Evolutionary conservation across 768 basidiomycete genomes (phyloP).

Genomic region (Amyloporia xantha): DNA sequence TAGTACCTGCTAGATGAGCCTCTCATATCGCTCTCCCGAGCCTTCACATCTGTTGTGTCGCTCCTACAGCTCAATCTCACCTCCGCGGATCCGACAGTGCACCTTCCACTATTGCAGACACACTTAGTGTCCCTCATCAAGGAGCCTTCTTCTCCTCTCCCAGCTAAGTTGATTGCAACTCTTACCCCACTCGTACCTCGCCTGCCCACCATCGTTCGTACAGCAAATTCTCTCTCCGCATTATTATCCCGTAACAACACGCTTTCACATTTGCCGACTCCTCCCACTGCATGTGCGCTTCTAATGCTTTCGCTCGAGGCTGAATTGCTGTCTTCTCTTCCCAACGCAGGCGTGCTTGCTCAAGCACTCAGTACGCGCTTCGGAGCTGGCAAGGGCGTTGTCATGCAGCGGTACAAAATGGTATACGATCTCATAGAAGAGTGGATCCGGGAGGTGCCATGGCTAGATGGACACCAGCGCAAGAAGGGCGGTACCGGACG

Average conservation of each 20-base stretch:
- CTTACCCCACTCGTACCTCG: conserved; percentile 16
- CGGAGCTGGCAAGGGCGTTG: conserved; percentile 42
- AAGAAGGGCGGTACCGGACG: conserved; percentile 38
- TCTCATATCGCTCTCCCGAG: conserved; percentile 42
- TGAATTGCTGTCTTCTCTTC: conserved; percentile 45
- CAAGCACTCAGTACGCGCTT: conserved; percentile 46
- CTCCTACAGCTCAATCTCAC: conserved; percentile 49
- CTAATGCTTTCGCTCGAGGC: conserved; percentile 68
- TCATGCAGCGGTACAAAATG: conserved; percentile 65
- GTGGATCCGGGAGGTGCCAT: conserved; percentile 63
- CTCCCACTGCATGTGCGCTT: conserved; percentile 58
- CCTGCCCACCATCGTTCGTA: conserved; percentile 14
- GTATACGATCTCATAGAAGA: conserved; percentile 54
- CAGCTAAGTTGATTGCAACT: conserved; percentile 12
- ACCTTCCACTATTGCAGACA: conserved; percentile 51
- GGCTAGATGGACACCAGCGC: conserved; percentile 53
- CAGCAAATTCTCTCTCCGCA: conserved; percentile 16
- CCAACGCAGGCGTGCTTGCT: conserved; percentile 51
- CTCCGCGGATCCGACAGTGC: conserved; percentile 50
- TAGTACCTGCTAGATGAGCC: conserved; percentile 49
- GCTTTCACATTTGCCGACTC: conserved; percentile 32
- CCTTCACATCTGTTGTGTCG: conserved; percentile 45
- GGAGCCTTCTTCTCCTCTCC: conserved; percentile 10
- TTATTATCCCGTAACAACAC: conserved; percentile 21
- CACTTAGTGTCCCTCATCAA: conserved; percentile 32